Conservation (phyloP, 495 filamentous ascomycete species). For the Tuber aestivum region DNA sequence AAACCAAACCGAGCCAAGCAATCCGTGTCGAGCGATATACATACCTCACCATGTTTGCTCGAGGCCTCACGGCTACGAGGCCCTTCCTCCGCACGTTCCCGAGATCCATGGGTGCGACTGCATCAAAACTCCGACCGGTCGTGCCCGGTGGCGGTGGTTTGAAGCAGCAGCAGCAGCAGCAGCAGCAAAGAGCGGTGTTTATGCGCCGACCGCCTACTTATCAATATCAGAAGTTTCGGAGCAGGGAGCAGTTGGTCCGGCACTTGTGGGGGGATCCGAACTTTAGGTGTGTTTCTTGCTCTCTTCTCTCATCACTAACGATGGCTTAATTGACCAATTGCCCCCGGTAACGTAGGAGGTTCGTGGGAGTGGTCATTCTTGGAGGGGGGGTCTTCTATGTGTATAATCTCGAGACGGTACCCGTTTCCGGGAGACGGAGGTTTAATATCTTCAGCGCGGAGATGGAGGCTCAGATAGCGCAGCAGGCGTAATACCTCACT, state of each 20-base stretch:
- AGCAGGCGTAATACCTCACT: conserved; percentile 21
- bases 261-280: conserved; percentile 13
- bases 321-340: not conserved
- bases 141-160: not conserved
- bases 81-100: conserved; percentile 4
- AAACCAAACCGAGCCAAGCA: not conserved
- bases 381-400: conserved; percentile 54
- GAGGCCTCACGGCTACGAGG: conserved; percentile 1
- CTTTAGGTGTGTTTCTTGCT: conserved; percentile 11
- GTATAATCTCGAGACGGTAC: conserved; percentile 70
- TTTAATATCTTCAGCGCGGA: conserved; percentile 68
- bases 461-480: conserved; percentile 51
- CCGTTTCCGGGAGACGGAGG: conserved; percentile 68
- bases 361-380: conserved; percentile 13
- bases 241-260: not conserved
- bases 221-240: conserved; percentile 14
- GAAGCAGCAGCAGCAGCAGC: conserved; percentile 7
- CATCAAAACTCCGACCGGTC: not conserved
- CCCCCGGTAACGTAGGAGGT: conserved; percentile 10
- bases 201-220: conserved; percentile 12
- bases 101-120: not conserved
- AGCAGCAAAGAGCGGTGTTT: conserved; percentile 11
- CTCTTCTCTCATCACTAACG: not conserved
- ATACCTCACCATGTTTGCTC: conserved; percentile 15
- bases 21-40: not conserved